Base-by-base conservation (phyloP, 75 land plant species). In the Sequoia sempervirens region DNA sequence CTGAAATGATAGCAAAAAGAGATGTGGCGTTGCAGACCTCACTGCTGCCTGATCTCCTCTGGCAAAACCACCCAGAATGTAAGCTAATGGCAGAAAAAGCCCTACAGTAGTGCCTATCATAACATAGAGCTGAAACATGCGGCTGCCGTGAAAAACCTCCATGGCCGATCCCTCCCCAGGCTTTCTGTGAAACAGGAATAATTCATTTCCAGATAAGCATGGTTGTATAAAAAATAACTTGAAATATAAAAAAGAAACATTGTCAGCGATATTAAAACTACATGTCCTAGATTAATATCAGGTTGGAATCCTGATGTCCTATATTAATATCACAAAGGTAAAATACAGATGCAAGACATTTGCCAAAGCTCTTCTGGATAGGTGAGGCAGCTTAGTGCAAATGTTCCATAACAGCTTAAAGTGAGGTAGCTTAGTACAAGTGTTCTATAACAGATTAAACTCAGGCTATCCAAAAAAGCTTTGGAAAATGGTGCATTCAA, bases 21-120 rank as follows among this genome's bases (percentile, higher is more conserved):
- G 56, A 76, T 76, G 79, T 28, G 97, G 97, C 6, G 97, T 96
- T 1, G 95, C 93, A 26, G 94, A 92, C 54, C 94, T 74, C 4
- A 96, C 94, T 0, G 97, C 89, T 40, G 88, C 88, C 23, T 96
- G 94, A 80, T 96, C 99, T 9, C 97, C 97, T 12, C 99, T 79
- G 1, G 99, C 97, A 82, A 96, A 96, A 4, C 97, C 97, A 5
- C 97, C 97, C 54, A 96, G 79, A 7, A 96, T 93, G 83, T 95
- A 96, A 1, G 97, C 95, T 72, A 96, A 87, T 4, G 99, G 99
- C 81, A 96, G 52, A 89, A 96, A 95, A 46, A 96, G 85, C 15
- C 98, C 98, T 11, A 93, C 82, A 18, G 87, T 84, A 7, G 98
- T 93, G 45, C 98, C 98, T 14, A 92, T 43, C 7, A 92, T 45